These are phyloP conservation scores for Gamarada debralockiae DNA, from an alignment of 495 filamentous ascomycete genomes.

Conservation along the genomic window DNA sequence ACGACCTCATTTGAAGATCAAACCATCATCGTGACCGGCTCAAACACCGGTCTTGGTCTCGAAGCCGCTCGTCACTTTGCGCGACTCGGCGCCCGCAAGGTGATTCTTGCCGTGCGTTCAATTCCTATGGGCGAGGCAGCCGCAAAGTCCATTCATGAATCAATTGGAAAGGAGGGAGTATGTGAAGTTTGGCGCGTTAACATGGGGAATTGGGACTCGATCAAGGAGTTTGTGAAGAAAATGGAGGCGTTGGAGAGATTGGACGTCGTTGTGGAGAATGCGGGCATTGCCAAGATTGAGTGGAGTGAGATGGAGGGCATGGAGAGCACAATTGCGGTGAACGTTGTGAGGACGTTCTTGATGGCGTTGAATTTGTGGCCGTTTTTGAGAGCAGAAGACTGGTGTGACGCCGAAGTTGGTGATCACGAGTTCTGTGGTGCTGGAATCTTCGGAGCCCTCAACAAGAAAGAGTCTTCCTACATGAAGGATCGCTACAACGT, in stretches of 20 bases:
- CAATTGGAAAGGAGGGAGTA: background rate
- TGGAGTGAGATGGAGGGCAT: background rate
- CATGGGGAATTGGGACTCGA: background rate
- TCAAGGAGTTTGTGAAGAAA: background rate
- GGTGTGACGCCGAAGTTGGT: background rate
- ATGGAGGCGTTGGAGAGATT: conserved; percentile 10
- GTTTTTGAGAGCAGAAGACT: background rate
- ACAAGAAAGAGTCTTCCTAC: background rate
- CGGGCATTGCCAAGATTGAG: background rate
- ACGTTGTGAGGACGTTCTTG: background rate
- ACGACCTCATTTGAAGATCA: background rate
- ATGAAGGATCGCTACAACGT: background rate
- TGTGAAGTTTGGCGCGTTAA: background rate
- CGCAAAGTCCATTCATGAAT: background rate
- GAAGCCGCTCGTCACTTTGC: conserved; percentile 39
- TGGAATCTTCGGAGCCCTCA: background rate
- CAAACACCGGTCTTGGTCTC: conserved; percentile 48
- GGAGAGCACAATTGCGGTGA: background rate
- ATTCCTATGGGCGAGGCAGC: background rate
- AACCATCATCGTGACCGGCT: conserved; percentile 47
- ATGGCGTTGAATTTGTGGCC: background rate
- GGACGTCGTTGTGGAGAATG: background rate
- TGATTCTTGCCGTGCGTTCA: background rate
- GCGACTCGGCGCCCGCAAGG: background rate
- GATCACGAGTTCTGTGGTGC: background rate